phyloP scores from a whole-genome alignment of 192 early-diverging fungal genomes.

The Coemansia sp. region DNA sequence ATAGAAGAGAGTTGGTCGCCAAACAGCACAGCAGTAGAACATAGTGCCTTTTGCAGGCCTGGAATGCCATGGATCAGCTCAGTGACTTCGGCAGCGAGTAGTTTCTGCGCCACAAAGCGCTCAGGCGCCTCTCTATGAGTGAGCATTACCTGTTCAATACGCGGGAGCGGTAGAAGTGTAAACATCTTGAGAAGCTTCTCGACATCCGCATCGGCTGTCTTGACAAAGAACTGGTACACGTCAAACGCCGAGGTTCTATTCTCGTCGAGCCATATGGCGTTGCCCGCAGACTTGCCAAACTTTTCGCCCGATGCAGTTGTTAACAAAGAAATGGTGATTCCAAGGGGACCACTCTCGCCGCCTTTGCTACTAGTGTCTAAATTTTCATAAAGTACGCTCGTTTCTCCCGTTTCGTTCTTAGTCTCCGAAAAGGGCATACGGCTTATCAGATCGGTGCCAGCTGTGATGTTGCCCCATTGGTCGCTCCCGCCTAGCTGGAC shows the following conservation, averaged over 20 bases:
- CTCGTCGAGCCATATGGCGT: slow-evolving; percentile 91
- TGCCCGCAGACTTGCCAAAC: slow-evolving; percentile 96
- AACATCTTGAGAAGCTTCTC: slow-evolving; percentile 74
- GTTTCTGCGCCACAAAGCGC: slow-evolving; percentile 67
- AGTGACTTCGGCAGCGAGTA: slow-evolving; percentile 80
- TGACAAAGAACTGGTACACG: slow-evolving; percentile 94
- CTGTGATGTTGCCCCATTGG: slow-evolving; percentile 97
- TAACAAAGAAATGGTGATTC: slow-evolving; percentile 83
- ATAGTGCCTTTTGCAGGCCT: slow-evolving; percentile 63
- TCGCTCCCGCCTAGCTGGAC: slow-evolving; percentile 87
- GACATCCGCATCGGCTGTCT: slow-evolving; percentile 78
- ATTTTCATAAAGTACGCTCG: slow-evolving; percentile 5
- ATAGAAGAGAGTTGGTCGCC: slow-evolving; percentile 51
- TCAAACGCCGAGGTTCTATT: slow-evolving; percentile 77
- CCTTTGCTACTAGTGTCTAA: slow-evolving; percentile 19
- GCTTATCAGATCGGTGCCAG: slow-evolving; percentile 89
- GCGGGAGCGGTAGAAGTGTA: slow-evolving; percentile 66
- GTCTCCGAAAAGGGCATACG: slow-evolving; percentile 48
- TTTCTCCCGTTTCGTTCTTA: not conserved
- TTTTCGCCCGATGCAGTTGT: slow-evolving; percentile 89
- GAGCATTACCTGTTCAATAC: slow-evolving; percentile 62
- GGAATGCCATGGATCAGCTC: slow-evolving; percentile 85
- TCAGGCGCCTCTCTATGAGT: slow-evolving; percentile 67
- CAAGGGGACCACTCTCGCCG: slow-evolving; percentile 57
- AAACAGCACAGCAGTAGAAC: slow-evolving; percentile 76